A percentile compares a stretch with the other conserved stretches of the same genome.
Evolutionary conservation across 208 protist species (phyloP).

Genomic region (Trypanosomatidae sp.): DNA sequence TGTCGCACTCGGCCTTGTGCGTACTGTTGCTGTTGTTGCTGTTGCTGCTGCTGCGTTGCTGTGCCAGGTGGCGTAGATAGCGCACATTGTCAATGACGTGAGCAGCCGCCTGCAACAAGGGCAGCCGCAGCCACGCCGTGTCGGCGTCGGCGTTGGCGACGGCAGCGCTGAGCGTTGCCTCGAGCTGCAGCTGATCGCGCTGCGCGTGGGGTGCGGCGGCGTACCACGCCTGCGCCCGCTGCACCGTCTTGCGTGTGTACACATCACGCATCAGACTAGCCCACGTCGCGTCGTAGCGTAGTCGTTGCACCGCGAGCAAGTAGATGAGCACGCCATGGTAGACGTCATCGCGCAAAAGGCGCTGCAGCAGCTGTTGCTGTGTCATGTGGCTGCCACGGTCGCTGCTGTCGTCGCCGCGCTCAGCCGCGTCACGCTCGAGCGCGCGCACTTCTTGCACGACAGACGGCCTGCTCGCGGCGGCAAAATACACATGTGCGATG

Average conservation of each 20-base stretch:
- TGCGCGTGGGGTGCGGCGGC: slow-evolving; percentile 3
- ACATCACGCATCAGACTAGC: slow-evolving; percentile 54
- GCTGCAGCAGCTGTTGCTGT: slow-evolving; percentile 9
- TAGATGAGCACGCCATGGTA: slow-evolving; percentile 35
- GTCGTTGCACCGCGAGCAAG: slow-evolving; percentile 17
- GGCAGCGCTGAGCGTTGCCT: neutral
- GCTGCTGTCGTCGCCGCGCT: slow-evolving; percentile 7
- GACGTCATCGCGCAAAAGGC: slow-evolving; percentile 30
- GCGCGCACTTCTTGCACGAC: slow-evolving; percentile 24
- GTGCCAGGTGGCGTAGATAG: slow-evolving; percentile 22
- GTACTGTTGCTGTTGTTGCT: slow-evolving; percentile 4
- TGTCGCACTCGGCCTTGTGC: neutral
- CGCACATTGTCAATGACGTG: slow-evolving; percentile 52
- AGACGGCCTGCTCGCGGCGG: slow-evolving; percentile 11
- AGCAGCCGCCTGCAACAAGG: slow-evolving; percentile 13
- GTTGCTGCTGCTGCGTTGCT: slow-evolving; percentile 12
- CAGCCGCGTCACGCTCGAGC: slow-evolving; percentile 9
- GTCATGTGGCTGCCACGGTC: neutral
- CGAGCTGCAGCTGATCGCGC: slow-evolving; percentile 1
- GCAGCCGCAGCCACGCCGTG: slow-evolving; percentile 16
- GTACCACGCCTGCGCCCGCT: slow-evolving; percentile 4
- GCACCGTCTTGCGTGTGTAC: slow-evolving; percentile 6
- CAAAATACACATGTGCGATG: slow-evolving; percentile 16
- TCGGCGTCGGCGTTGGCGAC: slow-evolving; percentile 2
- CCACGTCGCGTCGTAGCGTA: slow-evolving; percentile 49